Base-by-base conservation (phyloP, 257 asterid genomes). In the Lithospermum erythrorhizon region DNA sequence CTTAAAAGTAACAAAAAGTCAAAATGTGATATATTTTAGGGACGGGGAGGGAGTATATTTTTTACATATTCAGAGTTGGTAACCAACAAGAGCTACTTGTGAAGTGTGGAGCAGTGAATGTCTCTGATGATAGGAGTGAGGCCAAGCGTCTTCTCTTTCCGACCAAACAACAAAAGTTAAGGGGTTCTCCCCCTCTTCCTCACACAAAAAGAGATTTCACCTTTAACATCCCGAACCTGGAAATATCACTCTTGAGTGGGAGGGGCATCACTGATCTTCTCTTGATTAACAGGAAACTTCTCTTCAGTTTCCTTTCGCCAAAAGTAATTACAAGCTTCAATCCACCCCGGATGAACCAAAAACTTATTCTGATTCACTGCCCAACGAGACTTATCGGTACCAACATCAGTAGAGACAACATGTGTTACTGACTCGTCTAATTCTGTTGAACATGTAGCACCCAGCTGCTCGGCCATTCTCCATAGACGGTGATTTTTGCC, bases 251-350 rank as follows among this genome's bases (percentile, higher is more conserved):
- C 23, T 5, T 11, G 24, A 18, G 29, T 24, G 47, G 49, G 47
- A 6, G 37, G 47, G 32, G 54, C 25, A 73, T 71, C 76, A 65
- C 53, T 62, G 45, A 25, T 70, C 62, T 61, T 75, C 30, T 73
- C 53, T 58, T 25, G 74, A 71, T 53, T 65, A 16, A 83, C 85
- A 4, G 82, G 78, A 65, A 75, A 86, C 20, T 79, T 76, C 29
- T 82, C 87, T 78, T 89, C 97, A 0, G 95, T 81, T 60, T 78
- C 88, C 79, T 66, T 86, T 68, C 66, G 64, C 95, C 95, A 89
- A 35, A 76, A 35, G 72, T 74, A 86, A 58, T 76, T 78, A 65
- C 87, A 74, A 64, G 97, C 91, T 58, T 86, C 89, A 47, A 86
- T 72, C 97, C 97, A 86, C 49, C 67, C 65, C 0, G 97, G 94